A percentile compares a stretch with the other conserved stretches of the same genome.
Conservation (phyloP, 352 stramenopile species). For the Phytopythium vexans region DNA sequence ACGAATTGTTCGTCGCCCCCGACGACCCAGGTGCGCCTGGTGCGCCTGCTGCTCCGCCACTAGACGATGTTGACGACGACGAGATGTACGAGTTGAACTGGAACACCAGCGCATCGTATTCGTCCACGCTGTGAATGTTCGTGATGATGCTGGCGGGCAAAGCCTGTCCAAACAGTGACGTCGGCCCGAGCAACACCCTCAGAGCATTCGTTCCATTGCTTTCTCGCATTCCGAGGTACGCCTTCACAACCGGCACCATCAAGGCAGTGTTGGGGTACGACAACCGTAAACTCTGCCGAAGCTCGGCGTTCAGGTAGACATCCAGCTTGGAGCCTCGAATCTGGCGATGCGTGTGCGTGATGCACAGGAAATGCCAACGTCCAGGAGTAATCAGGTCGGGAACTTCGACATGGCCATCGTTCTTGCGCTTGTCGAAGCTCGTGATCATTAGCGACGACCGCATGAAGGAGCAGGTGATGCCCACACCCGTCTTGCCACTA, state of each 20-base stretch:
- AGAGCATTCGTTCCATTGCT: slow-evolving; percentile 57
- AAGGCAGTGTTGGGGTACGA: slow-evolving; percentile 76
- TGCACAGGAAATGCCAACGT: slow-evolving; percentile 77
- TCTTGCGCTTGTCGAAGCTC: slow-evolving; percentile 85
- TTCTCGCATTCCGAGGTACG: slow-evolving; percentile 75
- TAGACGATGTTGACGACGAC: slow-evolving; percentile 56
- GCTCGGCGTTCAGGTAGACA: slow-evolving; percentile 72
- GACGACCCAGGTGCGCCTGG: slow-evolving; percentile 15
- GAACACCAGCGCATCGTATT: slow-evolving; percentile 72
- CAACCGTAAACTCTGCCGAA: slow-evolving; percentile 70
- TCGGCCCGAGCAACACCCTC: slow-evolving; percentile 62
- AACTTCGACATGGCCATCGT: slow-evolving; percentile 78
- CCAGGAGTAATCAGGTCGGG: slow-evolving; percentile 62
- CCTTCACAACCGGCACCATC: slow-evolving; percentile 75
- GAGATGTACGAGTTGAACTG: slow-evolving; percentile 80
- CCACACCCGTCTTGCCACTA: slow-evolving; percentile 68
- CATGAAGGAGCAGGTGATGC: slow-evolving; percentile 77
- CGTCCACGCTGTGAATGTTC: slow-evolving; percentile 65
- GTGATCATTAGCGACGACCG: slow-evolving; percentile 74
- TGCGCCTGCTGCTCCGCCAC: slow-evolving; percentile 21
- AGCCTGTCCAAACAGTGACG: slow-evolving; percentile 54
- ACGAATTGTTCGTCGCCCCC: slow-evolving; percentile 27
- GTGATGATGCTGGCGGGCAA: slow-evolving; percentile 55
- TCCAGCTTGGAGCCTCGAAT: slow-evolving; percentile 82
- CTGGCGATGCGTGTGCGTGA: slow-evolving; percentile 83